phyloP scores from a whole-genome alignment of 1,139 yeast genomes.

The Yamadazyma membranifaciens region DNA sequence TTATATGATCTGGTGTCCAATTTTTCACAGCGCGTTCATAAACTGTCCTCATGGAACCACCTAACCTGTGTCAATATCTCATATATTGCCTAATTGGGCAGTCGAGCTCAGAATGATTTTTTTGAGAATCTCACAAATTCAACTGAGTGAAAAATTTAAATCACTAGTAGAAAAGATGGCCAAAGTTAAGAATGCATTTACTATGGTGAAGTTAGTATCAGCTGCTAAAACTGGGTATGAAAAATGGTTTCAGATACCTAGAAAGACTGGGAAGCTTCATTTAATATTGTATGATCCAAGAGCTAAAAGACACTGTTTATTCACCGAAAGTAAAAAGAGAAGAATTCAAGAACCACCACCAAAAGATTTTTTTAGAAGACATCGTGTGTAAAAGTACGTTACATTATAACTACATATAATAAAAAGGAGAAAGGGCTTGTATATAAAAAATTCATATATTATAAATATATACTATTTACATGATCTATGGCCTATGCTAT shows the following conservation, averaged over 20 bases:
- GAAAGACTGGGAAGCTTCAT: conserved; percentile 74
- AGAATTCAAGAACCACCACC: conserved; percentile 64
- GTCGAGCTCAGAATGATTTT: conserved; percentile 11
- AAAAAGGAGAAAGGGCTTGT: conserved; percentile 1
- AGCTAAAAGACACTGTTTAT: conserved; percentile 72
- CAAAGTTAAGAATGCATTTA: conserved; percentile 42
- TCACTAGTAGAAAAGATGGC: conserved; percentile 32
- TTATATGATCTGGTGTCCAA: conserved; percentile 5
- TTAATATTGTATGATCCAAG: conserved; percentile 89
- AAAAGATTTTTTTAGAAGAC: conserved; percentile 59
- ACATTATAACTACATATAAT: too few relatives aligned
- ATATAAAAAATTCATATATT: conserved; percentile 1
- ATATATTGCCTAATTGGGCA: conserved; percentile 16
- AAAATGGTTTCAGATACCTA: conserved; percentile 77
- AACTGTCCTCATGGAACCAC: neutral
- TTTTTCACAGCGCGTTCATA: conserved; percentile 5
- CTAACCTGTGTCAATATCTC: neutral
- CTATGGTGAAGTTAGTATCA: conserved; percentile 62
- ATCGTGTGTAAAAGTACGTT: conserved; percentile 13
- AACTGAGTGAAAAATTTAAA: conserved; percentile 6
- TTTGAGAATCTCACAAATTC: neutral
- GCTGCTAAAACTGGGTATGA: conserved; percentile 86
- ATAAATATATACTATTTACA: conserved; percentile 8
- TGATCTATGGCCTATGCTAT: conserved; percentile 1
- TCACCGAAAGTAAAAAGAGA: conserved; percentile 85